Conservation (phyloP, 164 flowering plant genomes). For the Akebia trifoliata region DNA sequence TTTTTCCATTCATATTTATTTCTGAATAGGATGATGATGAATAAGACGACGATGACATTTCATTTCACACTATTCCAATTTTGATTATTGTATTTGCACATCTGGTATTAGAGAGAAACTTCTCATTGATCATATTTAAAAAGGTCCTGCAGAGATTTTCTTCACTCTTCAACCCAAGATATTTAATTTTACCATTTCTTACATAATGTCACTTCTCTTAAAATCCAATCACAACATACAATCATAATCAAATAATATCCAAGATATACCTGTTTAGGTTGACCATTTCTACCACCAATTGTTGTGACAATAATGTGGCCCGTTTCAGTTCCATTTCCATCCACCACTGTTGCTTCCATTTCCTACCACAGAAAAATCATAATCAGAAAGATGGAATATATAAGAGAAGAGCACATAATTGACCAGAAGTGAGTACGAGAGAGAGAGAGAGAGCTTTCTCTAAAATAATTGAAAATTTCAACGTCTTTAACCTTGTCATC, state of each 20-base stretch:
- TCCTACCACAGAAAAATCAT: constrained; percentile 30
- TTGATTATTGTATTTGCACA: too few relatives aligned
- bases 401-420: neutral
- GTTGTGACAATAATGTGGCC: constrained; percentile 79
- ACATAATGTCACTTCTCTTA: neutral
- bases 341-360: constrained; percentile 64
- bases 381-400: neutral
- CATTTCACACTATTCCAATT: too few relatives aligned
- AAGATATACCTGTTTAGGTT: constrained; percentile 60
- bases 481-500: constrained; percentile 55
- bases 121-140: too few relatives aligned
- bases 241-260: neutral
- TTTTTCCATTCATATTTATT: too few relatives aligned
- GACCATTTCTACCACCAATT: constrained; percentile 73
- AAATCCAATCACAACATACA: neutral
- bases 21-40: too few relatives aligned
- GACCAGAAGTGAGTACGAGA: neutral
- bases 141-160: too few relatives aligned
- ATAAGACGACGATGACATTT: too few relatives aligned
- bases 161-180: neutral
- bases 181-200: neutral
- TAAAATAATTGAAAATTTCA: neutral
- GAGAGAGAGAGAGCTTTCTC: neutral
- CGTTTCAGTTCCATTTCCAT: constrained; percentile 71
- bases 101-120: too few relatives aligned